phyloP scores from a whole-genome alignment of 2,329 filamentous ascomycete species.

The Fusarium sororula region DNA sequence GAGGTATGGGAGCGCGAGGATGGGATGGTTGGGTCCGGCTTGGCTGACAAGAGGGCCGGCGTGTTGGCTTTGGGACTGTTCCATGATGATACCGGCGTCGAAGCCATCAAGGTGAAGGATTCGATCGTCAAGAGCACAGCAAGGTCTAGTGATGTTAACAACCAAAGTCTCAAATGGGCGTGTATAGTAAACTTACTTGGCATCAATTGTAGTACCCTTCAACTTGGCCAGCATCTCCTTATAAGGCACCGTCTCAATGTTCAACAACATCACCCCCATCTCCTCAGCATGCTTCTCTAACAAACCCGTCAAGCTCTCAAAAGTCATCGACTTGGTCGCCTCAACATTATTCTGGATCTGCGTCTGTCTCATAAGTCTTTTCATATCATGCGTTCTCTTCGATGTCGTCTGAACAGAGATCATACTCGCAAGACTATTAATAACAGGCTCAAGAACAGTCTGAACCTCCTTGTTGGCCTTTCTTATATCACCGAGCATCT shows the following conservation, averaged over 20 bases:
- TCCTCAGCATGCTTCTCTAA: constrained; percentile 7
- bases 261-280: constrained; percentile 14
- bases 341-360: constrained; percentile 18
- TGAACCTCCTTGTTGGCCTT: neutral
- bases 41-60: neutral
- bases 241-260: constrained; percentile 11
- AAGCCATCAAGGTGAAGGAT: constrained; percentile 11
- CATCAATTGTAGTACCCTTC: neutral
- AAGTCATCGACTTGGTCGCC: constrained; percentile 12
- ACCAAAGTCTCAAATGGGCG: accelerated
- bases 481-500: neutral
- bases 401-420: constrained; percentile 20
- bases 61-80: constrained; percentile 14
- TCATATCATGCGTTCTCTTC: constrained; percentile 18
- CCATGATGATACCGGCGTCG: constrained; percentile 14
- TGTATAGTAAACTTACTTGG: neutral
- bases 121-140: constrained; percentile 1
- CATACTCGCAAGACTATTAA: constrained; percentile 6
- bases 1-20: constrained; percentile 6
- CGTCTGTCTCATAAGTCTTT: constrained; percentile 1
- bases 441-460: neutral
- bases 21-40: neutral
- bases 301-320: neutral
- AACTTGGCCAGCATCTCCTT: neutral
- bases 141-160: neutral